A percentile compares a stretch with the other conserved stretches of the same genome.
phyloP scores from a whole-genome alignment of 805 yeast species.

The Maudiozyma bulderi region DNA sequence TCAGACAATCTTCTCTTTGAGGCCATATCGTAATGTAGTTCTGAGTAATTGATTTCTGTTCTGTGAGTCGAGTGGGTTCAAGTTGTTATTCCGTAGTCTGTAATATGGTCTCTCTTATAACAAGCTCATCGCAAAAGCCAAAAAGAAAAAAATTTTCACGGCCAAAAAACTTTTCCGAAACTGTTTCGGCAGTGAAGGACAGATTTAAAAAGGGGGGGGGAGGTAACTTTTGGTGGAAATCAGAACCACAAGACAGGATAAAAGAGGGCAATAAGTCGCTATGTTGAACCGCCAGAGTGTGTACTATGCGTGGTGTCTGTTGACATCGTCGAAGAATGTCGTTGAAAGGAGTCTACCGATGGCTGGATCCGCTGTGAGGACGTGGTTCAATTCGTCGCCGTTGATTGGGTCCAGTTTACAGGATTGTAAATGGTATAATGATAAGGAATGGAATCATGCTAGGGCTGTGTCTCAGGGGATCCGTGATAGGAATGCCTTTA shows the following conservation, averaged over 20 bases:
- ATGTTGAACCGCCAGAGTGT: slow-evolving; percentile 17
- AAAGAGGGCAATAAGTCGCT: background rate
- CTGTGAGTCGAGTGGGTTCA: background rate
- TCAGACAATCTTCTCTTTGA: slow-evolving; percentile 26
- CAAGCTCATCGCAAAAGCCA: background rate
- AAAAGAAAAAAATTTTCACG: too few species aligned
- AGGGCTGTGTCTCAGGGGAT: slow-evolving; percentile 14
- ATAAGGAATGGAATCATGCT: slow-evolving; percentile 27
- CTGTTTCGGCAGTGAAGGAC: too few species aligned
- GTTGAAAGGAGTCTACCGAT: slow-evolving; percentile 14
- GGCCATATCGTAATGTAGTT: slow-evolving; percentile 15
- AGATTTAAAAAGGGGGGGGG: too few species aligned
- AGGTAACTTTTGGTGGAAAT: too few species aligned
- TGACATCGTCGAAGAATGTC: slow-evolving; percentile 14
- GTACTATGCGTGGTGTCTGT: slow-evolving; percentile 19
- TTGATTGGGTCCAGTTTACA: slow-evolving; percentile 18
- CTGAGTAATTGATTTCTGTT: background rate
- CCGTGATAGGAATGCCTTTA: background rate
- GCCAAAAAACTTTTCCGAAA: too few species aligned
- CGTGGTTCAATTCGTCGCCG: slow-evolving; percentile 22
- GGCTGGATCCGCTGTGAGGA: slow-evolving; percentile 15
- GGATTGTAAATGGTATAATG: slow-evolving; percentile 21
- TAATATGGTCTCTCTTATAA: too few species aligned
- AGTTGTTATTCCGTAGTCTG: background rate
- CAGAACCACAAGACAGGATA: background rate